Conservation (phyloP, 768 basidiomycete species). For the Hericium coralloides region DNA sequence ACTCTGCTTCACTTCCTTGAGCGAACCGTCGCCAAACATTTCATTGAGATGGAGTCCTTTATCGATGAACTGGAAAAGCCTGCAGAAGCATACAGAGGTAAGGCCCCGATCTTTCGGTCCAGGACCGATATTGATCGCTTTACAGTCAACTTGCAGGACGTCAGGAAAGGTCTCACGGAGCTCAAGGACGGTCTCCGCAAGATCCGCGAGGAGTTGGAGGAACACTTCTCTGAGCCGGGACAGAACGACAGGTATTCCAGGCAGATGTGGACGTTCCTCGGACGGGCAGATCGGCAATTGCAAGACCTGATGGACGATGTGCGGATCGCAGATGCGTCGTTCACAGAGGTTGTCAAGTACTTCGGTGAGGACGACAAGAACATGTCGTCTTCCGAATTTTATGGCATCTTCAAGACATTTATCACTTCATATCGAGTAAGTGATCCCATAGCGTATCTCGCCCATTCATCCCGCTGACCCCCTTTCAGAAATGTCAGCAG, state of each 20-base stretch:
- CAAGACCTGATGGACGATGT: constrained; percentile 85
- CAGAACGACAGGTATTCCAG: constrained; percentile 71
- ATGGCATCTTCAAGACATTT: constrained; percentile 95
- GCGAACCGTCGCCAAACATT: constrained; percentile 77
- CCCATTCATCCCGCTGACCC: neutral
- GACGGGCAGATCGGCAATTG: constrained; percentile 63
- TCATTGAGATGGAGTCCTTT: constrained; percentile 81
- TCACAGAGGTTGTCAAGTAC: constrained; percentile 78
- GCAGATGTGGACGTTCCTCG: constrained; percentile 89
- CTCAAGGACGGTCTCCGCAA: constrained; percentile 68
- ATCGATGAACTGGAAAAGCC: constrained; percentile 84
- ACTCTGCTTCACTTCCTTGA: constrained; percentile 94
- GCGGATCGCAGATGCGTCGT: constrained; percentile 74
- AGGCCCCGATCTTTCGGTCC: constrained; percentile 6
- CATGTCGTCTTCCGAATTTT: constrained; percentile 86
- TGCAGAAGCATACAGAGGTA: constrained; percentile 89
- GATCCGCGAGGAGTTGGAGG: constrained; percentile 72
- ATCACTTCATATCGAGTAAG: constrained; percentile 83
- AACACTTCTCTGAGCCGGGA: constrained; percentile 69
- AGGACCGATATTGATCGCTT: neutral
- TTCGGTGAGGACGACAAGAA: constrained; percentile 91
- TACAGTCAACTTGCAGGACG: constrained; percentile 77
- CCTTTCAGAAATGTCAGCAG: constrained; percentile 69
- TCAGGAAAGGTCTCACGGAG: constrained; percentile 66
- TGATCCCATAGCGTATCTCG: neutral